Conservation (phyloP, 345 rosid genomes). For the Sonneratia caseolaris region DNA sequence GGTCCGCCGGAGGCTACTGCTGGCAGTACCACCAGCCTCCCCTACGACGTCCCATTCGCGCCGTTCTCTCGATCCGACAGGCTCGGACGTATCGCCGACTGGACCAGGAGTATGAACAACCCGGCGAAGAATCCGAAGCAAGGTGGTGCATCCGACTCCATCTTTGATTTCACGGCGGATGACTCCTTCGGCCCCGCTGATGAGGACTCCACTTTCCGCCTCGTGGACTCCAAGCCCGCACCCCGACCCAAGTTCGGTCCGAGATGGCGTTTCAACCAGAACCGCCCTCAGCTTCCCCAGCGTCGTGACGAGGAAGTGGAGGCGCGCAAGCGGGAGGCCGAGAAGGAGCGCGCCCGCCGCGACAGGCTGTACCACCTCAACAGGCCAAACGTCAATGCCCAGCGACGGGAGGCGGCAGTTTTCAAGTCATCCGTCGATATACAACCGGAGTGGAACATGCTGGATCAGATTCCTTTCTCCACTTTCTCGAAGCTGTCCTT, state of each 20-base stretch:
- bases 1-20: slow-evolving; percentile 66
- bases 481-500: slow-evolving; percentile 78
- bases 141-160: slow-evolving; percentile 26
- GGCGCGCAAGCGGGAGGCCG: slow-evolving; percentile 76
- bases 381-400: slow-evolving; percentile 52
- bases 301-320: slow-evolving; percentile 96
- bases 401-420: slow-evolving; percentile 78
- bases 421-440: slow-evolving; percentile 88
- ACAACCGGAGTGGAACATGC: slow-evolving; percentile 98
- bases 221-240: slow-evolving; percentile 85
- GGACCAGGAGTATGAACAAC: slow-evolving; percentile 50
- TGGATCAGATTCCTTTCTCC: slow-evolving; percentile 89
- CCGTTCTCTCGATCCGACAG: slow-evolving; percentile 89
- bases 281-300: slow-evolving; percentile 76
- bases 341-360: slow-evolving; percentile 90
- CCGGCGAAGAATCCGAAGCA: slow-evolving; percentile 24
- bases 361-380: slow-evolving; percentile 66
- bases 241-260: slow-evolving; percentile 92
- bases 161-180: slow-evolving; percentile 80
- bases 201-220: slow-evolving; percentile 76
- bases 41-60: slow-evolving; percentile 54
- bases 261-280: slow-evolving; percentile 71
- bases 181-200: slow-evolving; percentile 56
- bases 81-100: slow-evolving; percentile 91
- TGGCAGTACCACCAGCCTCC: slow-evolving; percentile 39